Base-by-base conservation (phyloP, 352 stramenopile species). In the Phytophthora pseudosyringae region DNA sequence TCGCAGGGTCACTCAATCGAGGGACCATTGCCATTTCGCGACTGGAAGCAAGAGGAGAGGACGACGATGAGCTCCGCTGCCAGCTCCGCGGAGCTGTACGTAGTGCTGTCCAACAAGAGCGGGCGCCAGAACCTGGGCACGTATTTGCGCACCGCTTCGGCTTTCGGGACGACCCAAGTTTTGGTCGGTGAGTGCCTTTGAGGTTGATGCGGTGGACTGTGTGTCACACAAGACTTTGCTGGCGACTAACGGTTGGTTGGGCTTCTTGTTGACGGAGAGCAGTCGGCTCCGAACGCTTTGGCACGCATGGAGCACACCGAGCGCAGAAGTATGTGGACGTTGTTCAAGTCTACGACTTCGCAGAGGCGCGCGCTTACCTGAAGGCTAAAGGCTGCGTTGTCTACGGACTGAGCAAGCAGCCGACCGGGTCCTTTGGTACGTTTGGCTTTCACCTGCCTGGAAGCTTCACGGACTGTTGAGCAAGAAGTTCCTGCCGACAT, bases 301-400 rank as follows among this genome's bases (percentile, higher is more conserved):
- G 83, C 13, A 94, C 85, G 38, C 83, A 92, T 54, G 85, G 85
- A 52, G 83, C 81, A 1, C 85, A 94, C 36, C 81, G 83, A 40
- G 85, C 85, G 32, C 85, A 94, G 46, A 94, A 94, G 69, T 92
- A 91, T 56, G 83, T 94, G 40, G 74, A 91, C 15, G 67, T 91
- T 5, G 74, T 90, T 45, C 80, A 90, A 12, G 81, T 92, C 25
- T 89, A 91, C 70, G 77, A 88, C 46, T 90, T 88, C 52, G 54
- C 48, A 12, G 80, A 90, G n/a, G 85, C 80, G 44, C 68, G 58
- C 8, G 64, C 59, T 50, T 94, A 90, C 48, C 65, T 94, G 18
- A 79, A 81, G 59, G 54, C 46, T 45, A 83, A 81, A 59, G 62
- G 59, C 41, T 94, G 85, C 71, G 71, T 67, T 3, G 85, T 94